phyloP scores from a whole-genome alignment of 176 grass and related monocot species.

The Hsuehochloa calcarea region DNA sequence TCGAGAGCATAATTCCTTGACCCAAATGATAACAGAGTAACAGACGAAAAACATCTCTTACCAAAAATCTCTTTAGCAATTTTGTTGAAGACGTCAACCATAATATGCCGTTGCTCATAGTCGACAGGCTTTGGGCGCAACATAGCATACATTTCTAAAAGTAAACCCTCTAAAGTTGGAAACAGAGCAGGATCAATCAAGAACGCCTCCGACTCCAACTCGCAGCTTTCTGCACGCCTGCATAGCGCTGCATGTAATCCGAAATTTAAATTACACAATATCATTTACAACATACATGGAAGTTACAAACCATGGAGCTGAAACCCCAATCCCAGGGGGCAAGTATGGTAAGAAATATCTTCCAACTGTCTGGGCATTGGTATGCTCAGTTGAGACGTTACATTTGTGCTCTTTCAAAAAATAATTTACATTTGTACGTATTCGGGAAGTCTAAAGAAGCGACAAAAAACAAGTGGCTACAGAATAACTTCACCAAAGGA shows the following conservation, averaged over 20 bases:
- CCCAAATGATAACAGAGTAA: background rate
- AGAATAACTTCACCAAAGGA: background rate
- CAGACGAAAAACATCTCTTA: constrained; percentile 31
- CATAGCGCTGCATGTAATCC: constrained; percentile 47
- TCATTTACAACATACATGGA: background rate
- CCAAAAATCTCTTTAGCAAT: constrained; percentile 61
- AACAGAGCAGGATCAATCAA: constrained; percentile 38
- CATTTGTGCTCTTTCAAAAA: background rate
- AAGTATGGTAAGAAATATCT: constrained; percentile 4
- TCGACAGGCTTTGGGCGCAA: constrained; percentile 56
- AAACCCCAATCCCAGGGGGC: background rate
- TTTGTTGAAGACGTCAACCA: constrained; percentile 59
- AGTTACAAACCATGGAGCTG: background rate
- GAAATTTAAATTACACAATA: constrained; percentile 15
- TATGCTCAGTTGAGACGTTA: background rate
- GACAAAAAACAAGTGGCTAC: background rate
- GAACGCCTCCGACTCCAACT: constrained; percentile 42
- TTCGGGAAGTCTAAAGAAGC: background rate
- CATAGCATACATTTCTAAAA: constrained; percentile 57
- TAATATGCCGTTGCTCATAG: constrained; percentile 61
- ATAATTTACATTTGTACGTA: background rate
- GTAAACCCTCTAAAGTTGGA: constrained; percentile 50
- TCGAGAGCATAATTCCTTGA: background rate
- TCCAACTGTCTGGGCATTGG: background rate
- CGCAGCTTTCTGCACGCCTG: constrained; percentile 42